A percentile compares a stretch with the other conserved stretches of the same genome.
Evolutionary conservation across 352 stramenopile genomes (phyloP).

Genomic region (Phytophthora podocarpi): DNA sequence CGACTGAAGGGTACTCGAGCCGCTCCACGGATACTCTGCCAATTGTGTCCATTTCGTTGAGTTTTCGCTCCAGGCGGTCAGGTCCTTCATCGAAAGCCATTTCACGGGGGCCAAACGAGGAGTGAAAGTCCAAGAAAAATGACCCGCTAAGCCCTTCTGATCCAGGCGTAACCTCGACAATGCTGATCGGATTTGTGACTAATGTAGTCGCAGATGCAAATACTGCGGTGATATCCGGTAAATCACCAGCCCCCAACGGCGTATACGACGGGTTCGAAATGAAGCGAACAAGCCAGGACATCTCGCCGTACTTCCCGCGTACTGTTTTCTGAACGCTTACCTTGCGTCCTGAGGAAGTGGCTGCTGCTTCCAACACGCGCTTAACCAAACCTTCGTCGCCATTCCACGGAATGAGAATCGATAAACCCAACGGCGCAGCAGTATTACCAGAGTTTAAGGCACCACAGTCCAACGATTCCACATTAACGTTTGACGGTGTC

Average conservation of each 20-base stretch:
- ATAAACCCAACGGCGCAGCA: constrained; percentile 18
- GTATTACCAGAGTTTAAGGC: constrained; percentile 34
- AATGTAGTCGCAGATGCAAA: constrained; percentile 36
- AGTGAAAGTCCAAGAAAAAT: constrained; percentile 92
- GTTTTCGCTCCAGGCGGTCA: constrained; percentile 86
- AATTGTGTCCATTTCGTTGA: constrained; percentile 96
- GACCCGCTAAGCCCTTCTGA: constrained; percentile 88
- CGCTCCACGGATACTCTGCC: constrained; percentile 90
- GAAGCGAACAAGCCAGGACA: constrained; percentile 95
- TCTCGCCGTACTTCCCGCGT: constrained; percentile 94
- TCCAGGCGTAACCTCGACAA: constrained; percentile 90
- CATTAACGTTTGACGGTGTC: constrained; percentile 36
- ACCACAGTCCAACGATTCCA: constrained; percentile 38
- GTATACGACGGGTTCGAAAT: constrained; percentile 91
- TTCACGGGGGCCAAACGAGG: constrained; percentile 66
- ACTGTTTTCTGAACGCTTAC: constrained; percentile 91
- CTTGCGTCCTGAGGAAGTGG: constrained; percentile 53
- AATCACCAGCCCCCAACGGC: constrained; percentile 92
- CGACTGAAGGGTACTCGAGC: constrained; percentile 83
- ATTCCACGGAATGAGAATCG: constrained; percentile 72
- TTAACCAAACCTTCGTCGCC: constrained; percentile 54
- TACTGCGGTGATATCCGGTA: constrained; percentile 65
- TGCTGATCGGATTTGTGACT: constrained; percentile 46
- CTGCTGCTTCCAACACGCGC: constrained; percentile 62
- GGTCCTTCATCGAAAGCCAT: constrained; percentile 91